Percentiles rank a stretch among this genome's conserved stretches.
Conservation (phyloP, 441 rosid species). For the Dalechampia spathulata region DNA sequence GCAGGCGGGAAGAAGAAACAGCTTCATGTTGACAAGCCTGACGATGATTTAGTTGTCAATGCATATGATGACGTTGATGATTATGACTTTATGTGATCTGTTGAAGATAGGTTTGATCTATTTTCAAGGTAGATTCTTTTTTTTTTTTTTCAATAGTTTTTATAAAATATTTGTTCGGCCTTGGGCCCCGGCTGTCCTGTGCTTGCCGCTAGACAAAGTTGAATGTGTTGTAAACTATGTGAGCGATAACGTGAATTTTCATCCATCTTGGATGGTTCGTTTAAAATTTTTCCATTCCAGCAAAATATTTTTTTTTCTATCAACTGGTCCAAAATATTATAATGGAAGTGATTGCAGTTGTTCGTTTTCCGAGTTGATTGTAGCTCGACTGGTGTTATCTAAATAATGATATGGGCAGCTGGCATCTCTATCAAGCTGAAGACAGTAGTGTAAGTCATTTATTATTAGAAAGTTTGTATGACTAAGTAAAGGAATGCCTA, state of each 20-base stretch:
- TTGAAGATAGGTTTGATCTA: background rate
- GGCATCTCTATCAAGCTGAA: no score
- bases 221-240: conserved; percentile 9
- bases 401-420: no score
- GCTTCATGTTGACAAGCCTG: conserved; percentile 60
- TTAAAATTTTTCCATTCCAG: background rate
- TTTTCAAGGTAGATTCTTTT: no score
- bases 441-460: no score
- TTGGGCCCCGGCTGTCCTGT: background rate
- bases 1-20: conserved; percentile 85
- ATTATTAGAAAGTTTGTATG: no score
- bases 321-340: background rate
- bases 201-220: conserved; percentile 1
- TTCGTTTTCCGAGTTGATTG: no score
- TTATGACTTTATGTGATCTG: conserved; percentile 70
- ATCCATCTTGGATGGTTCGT: background rate
- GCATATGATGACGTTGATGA: conserved; percentile 58
- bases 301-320: background rate
- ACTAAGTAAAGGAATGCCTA: no score
- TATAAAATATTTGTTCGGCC: no score
- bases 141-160: no score
- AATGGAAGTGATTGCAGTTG: conserved; percentile 7
- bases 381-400: no score
- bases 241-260: background rate
- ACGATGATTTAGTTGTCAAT: conserved; percentile 53